Evolutionary conservation across 805 yeast genomes (phyloP), one percentile per base, ranked within the genome.

Genomic region (Schizosaccharomyces octosporus): DNA sequence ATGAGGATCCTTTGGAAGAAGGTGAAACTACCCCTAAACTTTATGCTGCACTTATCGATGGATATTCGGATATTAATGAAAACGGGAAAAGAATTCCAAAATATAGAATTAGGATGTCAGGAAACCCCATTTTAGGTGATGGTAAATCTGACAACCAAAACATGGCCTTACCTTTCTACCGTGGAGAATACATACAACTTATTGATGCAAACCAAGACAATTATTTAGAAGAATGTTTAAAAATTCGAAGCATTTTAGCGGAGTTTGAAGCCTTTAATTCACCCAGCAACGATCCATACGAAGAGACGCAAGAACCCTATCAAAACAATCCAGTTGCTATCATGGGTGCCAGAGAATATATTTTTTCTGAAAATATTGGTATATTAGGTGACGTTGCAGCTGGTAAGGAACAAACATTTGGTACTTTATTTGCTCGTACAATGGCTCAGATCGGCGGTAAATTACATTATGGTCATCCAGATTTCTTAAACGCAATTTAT

Each of bases 121-220:
- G 97, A n/a, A 84, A 90, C 72, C 97, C 97, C 15, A 89, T 90
- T 61, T 74, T 89, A 57, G 97, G 97, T 32, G 97, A 90, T 72
- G 97, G 97, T 41, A 90, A 90, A 70, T 83, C 96, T 17, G 97
- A 90, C 70, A 90, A 90, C 70, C 97, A 90, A 72, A 90, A 90
- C 68, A 85, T 85, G 69, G 81, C 95, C 1, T 70, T 90, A 51
- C 82, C 89, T 15, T 90, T 85, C 71, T 83, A 85, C 70, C 79
- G 97, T 61, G 97, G 97, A 21, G 97, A 90, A 69, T 89, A 88
- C 69, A 83, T 90, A 65, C 97, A 90, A 73, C 89, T 89, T 2
- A 82, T 90, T 63, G 97, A 90, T 76, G 95, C 97, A 0, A 90
- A 90, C 67, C 97, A 90, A 73, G 97, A 90, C 70, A 90, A 90